phyloP scores from a whole-genome alignment of 192 early-diverging fungal species.

The Gigaspora rosea region DNA sequence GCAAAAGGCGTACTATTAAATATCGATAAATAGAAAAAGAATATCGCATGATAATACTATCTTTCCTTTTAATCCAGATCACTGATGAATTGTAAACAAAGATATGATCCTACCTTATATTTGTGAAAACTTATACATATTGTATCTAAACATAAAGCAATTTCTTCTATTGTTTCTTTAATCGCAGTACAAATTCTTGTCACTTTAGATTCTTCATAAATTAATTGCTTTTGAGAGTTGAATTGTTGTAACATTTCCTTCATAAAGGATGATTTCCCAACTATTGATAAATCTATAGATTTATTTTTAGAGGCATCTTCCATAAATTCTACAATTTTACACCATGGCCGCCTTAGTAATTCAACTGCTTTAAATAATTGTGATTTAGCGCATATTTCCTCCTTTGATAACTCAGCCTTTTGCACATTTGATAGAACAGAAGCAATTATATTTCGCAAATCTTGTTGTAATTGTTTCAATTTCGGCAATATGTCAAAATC shows the following conservation, averaged over 20 bases:
- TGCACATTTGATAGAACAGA: neutral
- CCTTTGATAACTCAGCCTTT: neutral
- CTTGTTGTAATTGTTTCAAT: neutral
- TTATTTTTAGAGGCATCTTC: neutral
- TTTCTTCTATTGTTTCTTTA: neutral
- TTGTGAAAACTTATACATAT: constrained; percentile 4
- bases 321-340: neutral
- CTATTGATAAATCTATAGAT: neutral
- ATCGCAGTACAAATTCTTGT: neutral
- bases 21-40: neutral
- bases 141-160: neutral
- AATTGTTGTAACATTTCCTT: neutral
- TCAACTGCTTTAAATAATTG: constrained; percentile 1
- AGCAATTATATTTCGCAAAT: neutral
- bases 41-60: neutral
- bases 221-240: neutral
- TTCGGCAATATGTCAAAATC: no score
- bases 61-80: neutral
- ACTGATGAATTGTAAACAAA: neutral
- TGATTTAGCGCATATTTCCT: neutral
- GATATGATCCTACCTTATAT: constrained; percentile 13
- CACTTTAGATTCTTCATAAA: neutral
- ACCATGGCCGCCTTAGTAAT: neutral
- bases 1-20: neutral
- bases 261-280: neutral